phyloP scores from a whole-genome alignment of 2,329 filamentous ascomycete genomes.

The Cladosporium halotolerans region DNA sequence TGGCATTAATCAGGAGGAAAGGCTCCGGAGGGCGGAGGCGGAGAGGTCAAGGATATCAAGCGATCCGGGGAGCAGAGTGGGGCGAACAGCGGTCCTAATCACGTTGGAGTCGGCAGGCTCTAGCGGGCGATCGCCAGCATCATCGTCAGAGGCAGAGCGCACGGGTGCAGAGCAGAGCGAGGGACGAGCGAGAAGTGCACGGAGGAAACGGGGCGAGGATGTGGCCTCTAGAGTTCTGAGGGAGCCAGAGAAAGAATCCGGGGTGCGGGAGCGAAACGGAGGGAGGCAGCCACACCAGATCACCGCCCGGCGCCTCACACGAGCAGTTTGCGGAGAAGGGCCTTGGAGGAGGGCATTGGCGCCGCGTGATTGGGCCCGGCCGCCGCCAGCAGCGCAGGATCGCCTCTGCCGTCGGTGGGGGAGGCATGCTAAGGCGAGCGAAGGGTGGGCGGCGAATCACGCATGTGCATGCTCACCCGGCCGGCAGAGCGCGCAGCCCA shows the following conservation, averaged over 20 bases:
- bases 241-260: constrained; percentile 14
- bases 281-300: constrained; percentile 11
- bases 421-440: neutral
- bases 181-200: neutral
- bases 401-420: constrained; percentile 13
- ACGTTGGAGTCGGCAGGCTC: no score
- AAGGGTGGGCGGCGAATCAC: constrained; percentile 1
- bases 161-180: neutral
- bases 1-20: neutral
- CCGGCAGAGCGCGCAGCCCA: constrained; percentile 1
- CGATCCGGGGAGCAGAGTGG: no score
- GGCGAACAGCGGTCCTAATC: no score
- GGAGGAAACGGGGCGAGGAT: neutral
- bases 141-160: no score
- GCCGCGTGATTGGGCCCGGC: constrained; percentile 15
- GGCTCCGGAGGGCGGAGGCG: neutral
- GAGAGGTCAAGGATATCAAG: no score
- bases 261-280: constrained; percentile 12
- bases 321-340: constrained; percentile 22
- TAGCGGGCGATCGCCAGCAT: no score
- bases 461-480: neutral
- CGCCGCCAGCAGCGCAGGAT: constrained; percentile 12
- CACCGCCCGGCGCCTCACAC: constrained; percentile 17
- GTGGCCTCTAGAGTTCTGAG: constrained; percentile 1
- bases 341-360: constrained; percentile 13